These are phyloP conservation scores for Xylona heveae DNA, from an alignment of 495 filamentous ascomycete species.

Conservation along the genomic window DNA sequence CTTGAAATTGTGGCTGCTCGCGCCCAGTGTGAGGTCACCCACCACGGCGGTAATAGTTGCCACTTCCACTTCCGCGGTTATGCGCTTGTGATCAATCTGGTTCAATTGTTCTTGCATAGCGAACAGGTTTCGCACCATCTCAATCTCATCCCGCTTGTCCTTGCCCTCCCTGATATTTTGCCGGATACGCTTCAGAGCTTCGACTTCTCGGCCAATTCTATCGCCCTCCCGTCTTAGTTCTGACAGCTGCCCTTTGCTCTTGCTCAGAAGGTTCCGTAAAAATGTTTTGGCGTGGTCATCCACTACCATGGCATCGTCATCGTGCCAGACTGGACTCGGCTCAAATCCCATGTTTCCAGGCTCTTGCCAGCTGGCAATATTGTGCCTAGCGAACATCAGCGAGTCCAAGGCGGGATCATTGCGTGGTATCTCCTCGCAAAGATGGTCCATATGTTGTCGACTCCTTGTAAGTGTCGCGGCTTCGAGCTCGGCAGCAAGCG, in stretches of 20 bases:
- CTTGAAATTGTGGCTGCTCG: slow-evolving; percentile 89
- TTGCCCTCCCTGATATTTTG: slow-evolving; percentile 57
- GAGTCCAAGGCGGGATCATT: slow-evolving; percentile 81
- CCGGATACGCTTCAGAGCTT: slow-evolving; percentile 45
- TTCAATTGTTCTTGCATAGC: slow-evolving; percentile 63
- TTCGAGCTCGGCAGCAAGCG: slow-evolving; percentile 58
- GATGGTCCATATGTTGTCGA: slow-evolving; percentile 41
- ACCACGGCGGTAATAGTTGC: slow-evolving; percentile 68
- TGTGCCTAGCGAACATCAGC: slow-evolving; percentile 93
- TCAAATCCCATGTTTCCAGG: slow-evolving; percentile 73
- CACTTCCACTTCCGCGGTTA: slow-evolving; percentile 82
- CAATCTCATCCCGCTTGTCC: slow-evolving; percentile 67
- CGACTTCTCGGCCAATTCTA: slow-evolving; percentile 64
- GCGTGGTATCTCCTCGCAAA: slow-evolving; percentile 62
- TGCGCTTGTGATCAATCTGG: slow-evolving; percentile 62
- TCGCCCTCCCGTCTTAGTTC: slow-evolving; percentile 67
- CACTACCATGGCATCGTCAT: slow-evolving; percentile 61
- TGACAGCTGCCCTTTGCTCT: slow-evolving; percentile 63
- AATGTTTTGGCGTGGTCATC: slow-evolving; percentile 78
- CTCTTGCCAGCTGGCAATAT: slow-evolving; percentile 59
- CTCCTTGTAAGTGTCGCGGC: slow-evolving; percentile 46
- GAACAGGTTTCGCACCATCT: slow-evolving; percentile 57
- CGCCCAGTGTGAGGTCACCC: slow-evolving; percentile 77
- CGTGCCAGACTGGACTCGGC: slow-evolving; percentile 92
- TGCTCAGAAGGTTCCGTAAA: slow-evolving; percentile 73